phyloP scores from a whole-genome alignment of 345 rosid genomes.

The Triadica sebifera region DNA sequence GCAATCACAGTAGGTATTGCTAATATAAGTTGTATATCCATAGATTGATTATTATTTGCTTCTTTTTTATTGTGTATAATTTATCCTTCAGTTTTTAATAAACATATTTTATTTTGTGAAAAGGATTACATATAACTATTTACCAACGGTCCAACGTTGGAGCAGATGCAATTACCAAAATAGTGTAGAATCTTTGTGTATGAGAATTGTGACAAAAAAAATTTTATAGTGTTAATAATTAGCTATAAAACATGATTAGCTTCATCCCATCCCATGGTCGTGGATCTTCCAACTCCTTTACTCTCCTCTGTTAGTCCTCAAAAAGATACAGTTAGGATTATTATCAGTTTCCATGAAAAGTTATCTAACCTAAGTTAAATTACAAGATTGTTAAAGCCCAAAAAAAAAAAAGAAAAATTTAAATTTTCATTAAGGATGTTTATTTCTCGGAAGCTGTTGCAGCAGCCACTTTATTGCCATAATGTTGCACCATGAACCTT shows the following conservation, averaged over 20 bases:
- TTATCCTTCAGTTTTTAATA: constrained; percentile 2
- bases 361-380: no score
- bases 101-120: background rate
- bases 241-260: background rate
- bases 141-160: background rate
- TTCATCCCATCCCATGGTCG: background rate
- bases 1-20: constrained; percentile 38
- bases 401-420: no score
- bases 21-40: background rate
- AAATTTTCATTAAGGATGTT: no score
- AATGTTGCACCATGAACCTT: background rate
- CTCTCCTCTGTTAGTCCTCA: background rate
- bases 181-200: background rate
- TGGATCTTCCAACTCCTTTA: background rate
- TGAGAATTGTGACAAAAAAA: background rate
- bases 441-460: no score
- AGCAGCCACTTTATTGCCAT: background rate
- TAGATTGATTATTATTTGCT: background rate
- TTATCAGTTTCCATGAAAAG: background rate
- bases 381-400: no score
- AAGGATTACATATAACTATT: background rate
- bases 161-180: background rate
- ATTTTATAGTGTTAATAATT: background rate
- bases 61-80: background rate
- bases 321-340: background rate